These are phyloP conservation scores for Ambrosia trifida DNA, from an alignment of 129 eudicot species.

Conservation along the genomic window DNA sequence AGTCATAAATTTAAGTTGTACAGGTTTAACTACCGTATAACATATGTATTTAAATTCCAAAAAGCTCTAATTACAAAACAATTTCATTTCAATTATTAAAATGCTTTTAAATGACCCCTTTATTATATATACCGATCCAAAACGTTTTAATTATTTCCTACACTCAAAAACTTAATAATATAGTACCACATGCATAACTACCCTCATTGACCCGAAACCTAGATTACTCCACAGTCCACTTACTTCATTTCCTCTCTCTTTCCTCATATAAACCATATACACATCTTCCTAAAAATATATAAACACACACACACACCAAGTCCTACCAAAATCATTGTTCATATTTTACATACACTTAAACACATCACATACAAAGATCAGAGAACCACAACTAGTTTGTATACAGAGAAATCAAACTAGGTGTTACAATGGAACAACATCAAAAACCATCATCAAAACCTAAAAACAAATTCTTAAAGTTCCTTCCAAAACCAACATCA, in stretches of 20 bases:
- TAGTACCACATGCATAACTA: conserved; percentile 11
- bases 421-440: conserved; percentile 35
- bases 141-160: not conserved
- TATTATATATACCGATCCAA: not conserved
- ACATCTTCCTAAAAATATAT: not conserved
- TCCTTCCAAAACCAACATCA: conserved; percentile 53
- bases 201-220: conserved; percentile 27
- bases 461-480: conserved; percentile 49
- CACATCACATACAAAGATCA: conserved; percentile 1
- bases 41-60: not conserved
- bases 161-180: not conserved
- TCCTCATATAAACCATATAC: conserved; percentile 15
- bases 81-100: not conserved
- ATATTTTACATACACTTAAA: not conserved
- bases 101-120: not conserved
- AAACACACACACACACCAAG: not conserved
- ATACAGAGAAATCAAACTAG: not conserved
- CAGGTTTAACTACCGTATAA: not conserved
- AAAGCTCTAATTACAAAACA: not conserved
- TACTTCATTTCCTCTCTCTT: conserved; percentile 31
- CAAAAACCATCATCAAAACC: conserved; percentile 23
- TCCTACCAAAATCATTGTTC: conserved; percentile 1
- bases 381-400: conserved; percentile 5
- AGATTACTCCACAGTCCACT: conserved; percentile 11
- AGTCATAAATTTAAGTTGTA: not conserved